phyloP scores from a whole-genome alignment of 2,329 filamentous ascomycete species.

The Paraphoma chrysanthemicola region DNA sequence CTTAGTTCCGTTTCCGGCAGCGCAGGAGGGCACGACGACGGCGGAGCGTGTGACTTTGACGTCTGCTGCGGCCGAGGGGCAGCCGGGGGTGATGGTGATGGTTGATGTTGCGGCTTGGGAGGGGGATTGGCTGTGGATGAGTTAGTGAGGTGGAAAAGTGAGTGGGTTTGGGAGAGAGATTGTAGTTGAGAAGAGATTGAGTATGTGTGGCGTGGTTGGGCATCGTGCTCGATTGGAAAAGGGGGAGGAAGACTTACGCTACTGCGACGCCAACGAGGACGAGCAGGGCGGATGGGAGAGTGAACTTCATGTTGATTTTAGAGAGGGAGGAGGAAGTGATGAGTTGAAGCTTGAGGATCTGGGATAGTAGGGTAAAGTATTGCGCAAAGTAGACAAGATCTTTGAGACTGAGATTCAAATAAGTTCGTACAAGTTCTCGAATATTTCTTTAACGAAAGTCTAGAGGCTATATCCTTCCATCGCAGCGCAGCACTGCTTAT shows the following conservation, averaged over 20 bases:
- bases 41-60: constrained; percentile 25
- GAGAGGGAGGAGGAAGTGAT: neutral
- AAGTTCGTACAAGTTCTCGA: too few species aligned
- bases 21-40: constrained; percentile 19
- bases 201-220: too few species aligned
- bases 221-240: too few species aligned
- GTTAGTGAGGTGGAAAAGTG: neutral
- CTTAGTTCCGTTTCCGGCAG: constrained; percentile 25
- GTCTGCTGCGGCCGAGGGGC: constrained; percentile 21
- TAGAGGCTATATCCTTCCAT: too few species aligned
- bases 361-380: neutral
- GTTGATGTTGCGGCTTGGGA: constrained; percentile 13
- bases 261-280: neutral
- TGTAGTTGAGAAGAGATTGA: too few species aligned
- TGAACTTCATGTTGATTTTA: neutral
- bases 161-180: too few species aligned
- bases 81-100: constrained; percentile 20
- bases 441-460: too few species aligned
- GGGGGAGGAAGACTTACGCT: neutral
- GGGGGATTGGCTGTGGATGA: constrained; percentile 3
- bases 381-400: neutral
- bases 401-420: too few species aligned
- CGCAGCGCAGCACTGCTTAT: too few species aligned
- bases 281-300: neutral
- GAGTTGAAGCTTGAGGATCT: neutral